These are phyloP conservation scores for Collariella sp. DNA, from an alignment of 495 filamentous ascomycete species.

Conservation along the genomic window DNA sequence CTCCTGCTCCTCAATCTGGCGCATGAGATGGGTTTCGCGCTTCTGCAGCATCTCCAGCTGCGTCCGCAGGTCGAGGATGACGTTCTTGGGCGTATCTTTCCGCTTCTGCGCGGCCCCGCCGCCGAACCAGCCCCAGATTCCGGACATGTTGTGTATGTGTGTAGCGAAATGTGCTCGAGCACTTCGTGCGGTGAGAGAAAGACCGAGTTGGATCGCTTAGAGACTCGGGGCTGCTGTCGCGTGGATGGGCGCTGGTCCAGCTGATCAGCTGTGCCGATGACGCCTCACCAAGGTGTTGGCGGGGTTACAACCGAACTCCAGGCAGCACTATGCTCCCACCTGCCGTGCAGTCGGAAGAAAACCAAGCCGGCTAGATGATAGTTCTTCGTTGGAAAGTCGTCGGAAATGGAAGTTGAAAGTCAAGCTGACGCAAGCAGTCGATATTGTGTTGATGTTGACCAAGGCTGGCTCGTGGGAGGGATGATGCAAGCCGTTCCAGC, in stretches of 20 bases:
- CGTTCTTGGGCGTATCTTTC: constrained; percentile 93
- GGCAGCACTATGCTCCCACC: background rate
- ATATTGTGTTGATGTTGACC: constrained; percentile 8
- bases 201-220: background rate
- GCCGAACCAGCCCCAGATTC: constrained; percentile 80
- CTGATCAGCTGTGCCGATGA: constrained; percentile 26
- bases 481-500: constrained; percentile 20
- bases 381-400: background rate
- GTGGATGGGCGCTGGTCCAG: constrained; percentile 12
- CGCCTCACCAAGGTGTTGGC: constrained; percentile 22
- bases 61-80: constrained; percentile 77
- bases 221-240: background rate
- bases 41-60: constrained; percentile 98
- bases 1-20: constrained; percentile 91
- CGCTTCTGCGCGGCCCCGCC: constrained; percentile 70
- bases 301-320: constrained; percentile 20
- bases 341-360: background rate
- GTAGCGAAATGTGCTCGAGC: background rate
- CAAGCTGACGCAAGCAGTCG: constrained; percentile 2
- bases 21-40: constrained; percentile 81
- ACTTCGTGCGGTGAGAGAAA: background rate
- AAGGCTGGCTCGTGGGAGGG: constrained; percentile 20
- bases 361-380: background rate
- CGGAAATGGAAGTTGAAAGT: background rate
- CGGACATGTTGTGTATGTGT: constrained; percentile 39